phyloP scores from a whole-genome alignment of 495 filamentous ascomycete genomes.

The Aspergillus saccharolyticus region DNA sequence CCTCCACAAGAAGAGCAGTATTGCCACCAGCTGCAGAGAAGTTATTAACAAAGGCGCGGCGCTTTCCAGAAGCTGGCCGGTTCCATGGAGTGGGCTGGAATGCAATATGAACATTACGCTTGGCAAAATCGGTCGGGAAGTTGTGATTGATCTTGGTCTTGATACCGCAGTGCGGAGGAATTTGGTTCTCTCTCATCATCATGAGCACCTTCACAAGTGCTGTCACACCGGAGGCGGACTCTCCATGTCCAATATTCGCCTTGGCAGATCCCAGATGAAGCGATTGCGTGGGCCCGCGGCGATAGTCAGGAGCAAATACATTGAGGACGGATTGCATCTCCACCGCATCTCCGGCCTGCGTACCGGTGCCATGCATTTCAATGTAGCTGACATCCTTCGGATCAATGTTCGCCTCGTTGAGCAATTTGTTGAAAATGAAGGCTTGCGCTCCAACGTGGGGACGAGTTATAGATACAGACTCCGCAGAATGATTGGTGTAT shows the following conservation, averaged over 20 bases:
- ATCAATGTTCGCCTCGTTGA: slow-evolving; percentile 64
- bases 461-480: slow-evolving; percentile 76
- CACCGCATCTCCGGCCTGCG: slow-evolving; percentile 72
- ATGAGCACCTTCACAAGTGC: slow-evolving; percentile 78
- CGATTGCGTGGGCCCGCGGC: slow-evolving; percentile 63
- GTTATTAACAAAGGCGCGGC: slow-evolving; percentile 65
- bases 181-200: slow-evolving; percentile 80
- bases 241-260: slow-evolving; percentile 85
- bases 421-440: slow-evolving; percentile 60
- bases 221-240: slow-evolving; percentile 80
- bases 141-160: slow-evolving; percentile 76
- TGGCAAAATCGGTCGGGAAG: slow-evolving; percentile 68
- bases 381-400: slow-evolving; percentile 74
- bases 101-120: slow-evolving; percentile 73
- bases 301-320: slow-evolving; percentile 68
- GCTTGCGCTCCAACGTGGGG: slow-evolving; percentile 73
- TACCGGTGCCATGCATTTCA: slow-evolving; percentile 89
- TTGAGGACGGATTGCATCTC: slow-evolving; percentile 77
- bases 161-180: slow-evolving; percentile 86
- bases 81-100: slow-evolving; percentile 55
- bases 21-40: slow-evolving; percentile 59
- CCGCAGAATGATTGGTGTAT: slow-evolving; percentile 70
- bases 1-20: slow-evolving; percentile 50
- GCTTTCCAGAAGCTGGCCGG: slow-evolving; percentile 55
- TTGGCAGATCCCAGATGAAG: slow-evolving; percentile 82